A percentile compares a stretch with the other conserved stretches of the same genome.
phyloP scores from a whole-genome alignment of 192 early-diverging fungal species.

The Mortierella antarctica region DNA sequence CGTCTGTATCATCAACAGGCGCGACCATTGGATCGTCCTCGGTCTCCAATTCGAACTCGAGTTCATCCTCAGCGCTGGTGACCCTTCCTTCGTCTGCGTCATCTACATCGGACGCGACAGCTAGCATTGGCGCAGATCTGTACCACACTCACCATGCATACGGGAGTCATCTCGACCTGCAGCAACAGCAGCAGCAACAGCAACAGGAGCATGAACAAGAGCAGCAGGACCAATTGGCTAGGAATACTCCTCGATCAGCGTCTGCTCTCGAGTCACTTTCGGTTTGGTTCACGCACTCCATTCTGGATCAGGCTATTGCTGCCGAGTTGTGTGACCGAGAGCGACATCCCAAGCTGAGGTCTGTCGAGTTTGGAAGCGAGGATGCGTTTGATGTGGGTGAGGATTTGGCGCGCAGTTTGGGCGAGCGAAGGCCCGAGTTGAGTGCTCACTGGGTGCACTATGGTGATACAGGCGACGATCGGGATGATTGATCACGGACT shows the following conservation, averaged over 20 bases:
- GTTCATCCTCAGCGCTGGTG: neutral
- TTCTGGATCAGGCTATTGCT: conserved; percentile 24
- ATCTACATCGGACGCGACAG: neutral
- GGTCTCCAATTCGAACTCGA: conserved; percentile 5
- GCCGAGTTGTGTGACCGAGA: conserved; percentile 11
- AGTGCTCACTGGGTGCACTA: conserved; percentile 25
- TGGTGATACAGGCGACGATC: conserved; percentile 34
- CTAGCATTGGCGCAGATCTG: too few relatives aligned
- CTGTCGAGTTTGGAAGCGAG: conserved; percentile 48
- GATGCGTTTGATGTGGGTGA: conserved; percentile 31
- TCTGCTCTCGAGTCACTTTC: conserved; percentile 37
- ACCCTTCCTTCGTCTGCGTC: conserved; percentile 7
- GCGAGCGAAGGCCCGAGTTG: conserved; percentile 21
- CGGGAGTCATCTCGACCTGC: neutral
- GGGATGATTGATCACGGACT: conserved; percentile 18
- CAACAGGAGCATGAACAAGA: neutral
- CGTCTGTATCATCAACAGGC: conserved; percentile 21
- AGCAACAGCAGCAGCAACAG: neutral
- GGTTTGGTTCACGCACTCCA: conserved; percentile 43
- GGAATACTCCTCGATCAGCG: neutral
- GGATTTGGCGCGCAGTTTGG: conserved; percentile 4
- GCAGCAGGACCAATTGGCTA: neutral
- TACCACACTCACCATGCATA: neutral
- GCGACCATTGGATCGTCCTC: conserved; percentile 15
- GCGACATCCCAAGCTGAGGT: conserved; percentile 26